Evolutionary conservation across 164 flowering plant genomes (phyloP), one percentile per base, ranked within the genome.

Genomic region (Berberis thunbergii): DNA sequence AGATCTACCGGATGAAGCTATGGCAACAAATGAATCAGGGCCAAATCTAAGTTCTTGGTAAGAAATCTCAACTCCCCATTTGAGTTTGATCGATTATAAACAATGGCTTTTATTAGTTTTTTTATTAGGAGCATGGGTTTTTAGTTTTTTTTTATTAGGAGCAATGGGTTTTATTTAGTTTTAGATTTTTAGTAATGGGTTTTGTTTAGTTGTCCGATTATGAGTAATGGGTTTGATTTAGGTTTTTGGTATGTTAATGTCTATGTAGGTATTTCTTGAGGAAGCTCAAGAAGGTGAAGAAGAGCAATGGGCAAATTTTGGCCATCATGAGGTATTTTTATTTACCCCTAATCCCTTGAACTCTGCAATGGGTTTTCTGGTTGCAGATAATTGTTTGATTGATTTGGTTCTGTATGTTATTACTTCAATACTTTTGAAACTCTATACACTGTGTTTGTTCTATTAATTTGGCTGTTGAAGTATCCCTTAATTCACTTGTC

Each of bases 261-360:
- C 12, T n/a, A 6, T 13, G 6, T 54, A 54, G 66, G 59, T 63
- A 63, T 54, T 63, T 63, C 58, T 43, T 63, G 59, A 54, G 66
- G 66, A 63, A 63, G 66, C 66, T 63, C 4, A 63, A 63, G 66
- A 63, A 63, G 44, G 66, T 63, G 40, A 54, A 63, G 66, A 63
- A 54, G 66, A 63, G 66, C 66, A 63, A 63, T 63, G 66, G 66
- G 10, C 66, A 65, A 43, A 42, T 63, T 10, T n/a, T 63, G 1
- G 66, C 66, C 2, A 63, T 63, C 59, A 63, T 52, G 66, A 63
- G 66, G 66, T 63, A 8, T 42, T 52, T 49, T 40, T 60, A 10
- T 49, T 61, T 45, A 3, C 41, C 41, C 4, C 2, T 1, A 6
- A 13, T 61, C 13, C 45, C 38, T 48, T 48, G 9, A 48, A 48